phyloP scores from a whole-genome alignment of 2,329 filamentous ascomycete genomes.

The Neonectria ditissima region DNA sequence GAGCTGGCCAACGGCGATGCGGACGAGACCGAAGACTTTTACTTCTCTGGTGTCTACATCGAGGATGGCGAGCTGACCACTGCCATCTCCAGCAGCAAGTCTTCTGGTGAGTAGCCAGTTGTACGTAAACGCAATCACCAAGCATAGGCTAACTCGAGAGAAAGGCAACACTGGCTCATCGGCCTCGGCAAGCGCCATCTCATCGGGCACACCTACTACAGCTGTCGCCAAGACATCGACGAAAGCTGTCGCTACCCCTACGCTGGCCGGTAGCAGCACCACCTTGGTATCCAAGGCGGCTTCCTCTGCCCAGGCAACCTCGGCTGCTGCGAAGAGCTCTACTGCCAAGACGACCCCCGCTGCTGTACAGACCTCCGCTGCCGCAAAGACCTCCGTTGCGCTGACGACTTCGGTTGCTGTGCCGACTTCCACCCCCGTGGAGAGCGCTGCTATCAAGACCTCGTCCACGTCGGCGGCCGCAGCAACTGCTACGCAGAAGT shows the following conservation, averaged over 20 bases:
- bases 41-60: slow-evolving; percentile 78
- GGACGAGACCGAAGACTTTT: slow-evolving; percentile 73
- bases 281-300: background rate
- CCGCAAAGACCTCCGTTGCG: background rate
- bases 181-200: background rate
- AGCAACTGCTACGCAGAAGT: slow-evolving; percentile 2
- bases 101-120: slow-evolving; percentile 8
- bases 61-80: slow-evolving; percentile 59
- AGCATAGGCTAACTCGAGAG: background rate
- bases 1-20: slow-evolving; percentile 70
- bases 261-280: background rate
- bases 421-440: background rate
- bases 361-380: background rate
- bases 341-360: background rate
- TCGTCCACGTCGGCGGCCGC: slow-evolving; percentile 5
- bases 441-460: background rate
- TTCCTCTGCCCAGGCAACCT: background rate
- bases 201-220: background rate
- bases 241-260: background rate
- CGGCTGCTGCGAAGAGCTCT: slow-evolving; percentile 1
- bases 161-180: slow-evolving; percentile 11
- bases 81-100: slow-evolving; percentile 6
- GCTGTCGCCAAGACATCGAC: background rate
- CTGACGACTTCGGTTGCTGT: background rate
- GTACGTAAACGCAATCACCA: background rate